phyloP scores from a whole-genome alignment of 345 rosid genomes.

The Salix purpurea region DNA sequence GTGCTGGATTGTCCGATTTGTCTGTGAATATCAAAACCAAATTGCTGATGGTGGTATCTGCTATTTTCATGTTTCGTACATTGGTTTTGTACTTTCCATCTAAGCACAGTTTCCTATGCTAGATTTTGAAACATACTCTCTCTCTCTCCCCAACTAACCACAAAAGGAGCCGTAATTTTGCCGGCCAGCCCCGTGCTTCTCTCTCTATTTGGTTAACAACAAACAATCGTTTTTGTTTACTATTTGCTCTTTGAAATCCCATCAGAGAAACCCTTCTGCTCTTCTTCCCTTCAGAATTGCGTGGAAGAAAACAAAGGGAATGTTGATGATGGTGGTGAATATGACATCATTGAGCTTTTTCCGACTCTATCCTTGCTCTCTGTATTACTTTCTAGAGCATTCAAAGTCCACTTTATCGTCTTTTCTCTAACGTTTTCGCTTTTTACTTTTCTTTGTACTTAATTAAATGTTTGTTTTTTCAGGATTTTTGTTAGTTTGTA shows the following conservation, averaged over 20 bases:
- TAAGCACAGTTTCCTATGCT: neutral
- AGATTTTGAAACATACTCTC: slow-evolving; percentile 7
- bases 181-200: neutral
- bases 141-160: neutral
- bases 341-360: slow-evolving; percentile 10
- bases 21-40: neutral
- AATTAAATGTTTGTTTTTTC: neutral
- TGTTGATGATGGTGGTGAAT: slow-evolving; percentile 13
- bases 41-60: neutral
- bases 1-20: neutral
- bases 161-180: neutral
- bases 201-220: neutral
- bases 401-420: slow-evolving; percentile 35
- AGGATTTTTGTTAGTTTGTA: neutral
- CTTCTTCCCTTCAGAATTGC: neutral
- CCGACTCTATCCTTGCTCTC: slow-evolving; percentile 16
- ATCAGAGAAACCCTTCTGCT: neutral
- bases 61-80: neutral
- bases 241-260: neutral
- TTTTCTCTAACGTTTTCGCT: slow-evolving; percentile 9
- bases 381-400: neutral
- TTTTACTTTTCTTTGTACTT: slow-evolving; percentile 5
- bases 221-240: neutral
- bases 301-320: neutral
- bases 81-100: neutral